Evolutionary conservation across 164 flowering plant genomes (phyloP).

Genomic region (Berberis thunbergii): DNA sequence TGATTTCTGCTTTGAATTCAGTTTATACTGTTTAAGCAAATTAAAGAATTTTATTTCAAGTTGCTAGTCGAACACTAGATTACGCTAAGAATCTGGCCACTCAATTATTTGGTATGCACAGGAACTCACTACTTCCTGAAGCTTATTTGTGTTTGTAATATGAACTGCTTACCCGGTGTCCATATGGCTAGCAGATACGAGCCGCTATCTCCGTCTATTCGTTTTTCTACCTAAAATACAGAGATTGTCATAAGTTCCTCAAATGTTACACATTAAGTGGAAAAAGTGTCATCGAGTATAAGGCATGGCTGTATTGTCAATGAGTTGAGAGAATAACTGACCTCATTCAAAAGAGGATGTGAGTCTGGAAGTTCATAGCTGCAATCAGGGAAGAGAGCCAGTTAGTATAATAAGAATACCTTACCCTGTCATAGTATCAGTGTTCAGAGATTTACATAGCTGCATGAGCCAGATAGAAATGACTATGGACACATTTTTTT

Average conservation of each 20-base stretch:
- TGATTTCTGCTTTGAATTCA: too few species aligned
- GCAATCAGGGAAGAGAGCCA: slow-evolving; percentile 22
- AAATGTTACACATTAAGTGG: background rate
- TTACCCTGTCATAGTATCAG: too few species aligned
- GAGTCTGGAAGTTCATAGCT: slow-evolving; percentile 96
- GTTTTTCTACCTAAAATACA: slow-evolving; percentile 48
- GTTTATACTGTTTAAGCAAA: too few species aligned
- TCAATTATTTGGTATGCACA: too few species aligned
- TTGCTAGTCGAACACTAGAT: background rate
- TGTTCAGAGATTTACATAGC: too few species aligned
- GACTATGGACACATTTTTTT: too few species aligned
- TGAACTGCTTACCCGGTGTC: slow-evolving; percentile 74
- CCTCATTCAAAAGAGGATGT: slow-evolving; percentile 79
- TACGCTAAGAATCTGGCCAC: background rate
- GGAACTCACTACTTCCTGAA: background rate
- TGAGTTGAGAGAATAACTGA: slow-evolving; percentile 26
- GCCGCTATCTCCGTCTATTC: slow-evolving; percentile 83
- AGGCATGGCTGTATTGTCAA: too few species aligned
- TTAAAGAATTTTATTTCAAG: too few species aligned
- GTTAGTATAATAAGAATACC: background rate
- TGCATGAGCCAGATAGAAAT: too few species aligned
- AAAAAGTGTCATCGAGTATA: too few species aligned
- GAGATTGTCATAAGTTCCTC: background rate
- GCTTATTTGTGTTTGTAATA: background rate
- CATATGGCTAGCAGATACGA: slow-evolving; percentile 92